These are phyloP conservation scores for Acrocalymma vagum DNA, from an alignment of 2,329 filamentous ascomycete species.

Conservation along the genomic window DNA sequence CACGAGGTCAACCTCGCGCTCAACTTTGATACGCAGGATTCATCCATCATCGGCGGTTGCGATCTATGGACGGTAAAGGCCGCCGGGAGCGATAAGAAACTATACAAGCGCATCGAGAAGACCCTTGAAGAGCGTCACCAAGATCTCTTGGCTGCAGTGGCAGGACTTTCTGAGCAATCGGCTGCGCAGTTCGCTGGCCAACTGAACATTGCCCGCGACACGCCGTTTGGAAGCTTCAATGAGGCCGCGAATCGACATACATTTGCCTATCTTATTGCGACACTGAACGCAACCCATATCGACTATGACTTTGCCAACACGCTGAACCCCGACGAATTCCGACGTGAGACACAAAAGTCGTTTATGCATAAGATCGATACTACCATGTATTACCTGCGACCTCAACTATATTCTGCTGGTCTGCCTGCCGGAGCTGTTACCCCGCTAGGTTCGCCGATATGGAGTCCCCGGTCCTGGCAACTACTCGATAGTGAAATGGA, in stretches of 20 bases:
- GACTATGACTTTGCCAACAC: slow-evolving; percentile 98
- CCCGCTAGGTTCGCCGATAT: slow-evolving; percentile 65
- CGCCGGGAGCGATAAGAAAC: slow-evolving; percentile 92
- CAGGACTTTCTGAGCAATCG: slow-evolving; percentile 85
- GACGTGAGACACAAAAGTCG: slow-evolving; percentile 78
- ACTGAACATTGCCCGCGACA: slow-evolving; percentile 83
- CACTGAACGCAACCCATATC: slow-evolving; percentile 91
- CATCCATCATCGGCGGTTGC: slow-evolving; percentile 90
- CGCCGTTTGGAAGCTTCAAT: slow-evolving; percentile 89
- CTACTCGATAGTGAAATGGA: slow-evolving; percentile 95
- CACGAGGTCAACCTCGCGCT: slow-evolving; percentile 91
- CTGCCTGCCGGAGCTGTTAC: slow-evolving; percentile 57
- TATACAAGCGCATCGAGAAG: slow-evolving; percentile 94
- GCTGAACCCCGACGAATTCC: slow-evolving; percentile 88
- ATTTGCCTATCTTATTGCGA: slow-evolving; percentile 96
- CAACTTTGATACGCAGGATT: slow-evolving; percentile 94
- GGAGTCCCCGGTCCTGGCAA: slow-evolving; percentile 92
- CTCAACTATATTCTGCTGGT: slow-evolving; percentile 56
- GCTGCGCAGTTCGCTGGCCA: slow-evolving; percentile 71
- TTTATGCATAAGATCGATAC: slow-evolving; percentile 89
- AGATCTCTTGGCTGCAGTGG: slow-evolving; percentile 83
- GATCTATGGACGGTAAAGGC: slow-evolving; percentile 98
- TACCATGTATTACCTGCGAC: slow-evolving; percentile 85
- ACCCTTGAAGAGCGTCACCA: slow-evolving; percentile 92
- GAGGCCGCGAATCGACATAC: slow-evolving; percentile 89